A percentile compares a stretch with the other conserved stretches of the same genome.
Conservation (phyloP, 2,329 filamentous ascomycete species). For the Thelonectria olida region DNA sequence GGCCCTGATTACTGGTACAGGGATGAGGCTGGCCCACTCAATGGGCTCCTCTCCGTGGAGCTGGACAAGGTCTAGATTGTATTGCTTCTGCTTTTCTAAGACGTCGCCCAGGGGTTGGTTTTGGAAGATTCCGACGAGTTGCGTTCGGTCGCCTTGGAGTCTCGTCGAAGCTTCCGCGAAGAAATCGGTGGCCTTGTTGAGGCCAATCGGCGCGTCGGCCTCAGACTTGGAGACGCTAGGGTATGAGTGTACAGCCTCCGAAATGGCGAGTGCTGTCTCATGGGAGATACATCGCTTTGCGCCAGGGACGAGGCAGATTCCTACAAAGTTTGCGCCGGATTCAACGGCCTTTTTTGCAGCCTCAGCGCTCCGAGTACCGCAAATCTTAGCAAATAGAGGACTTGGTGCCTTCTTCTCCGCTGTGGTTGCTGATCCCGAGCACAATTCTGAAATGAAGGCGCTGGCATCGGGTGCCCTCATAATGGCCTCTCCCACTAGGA, state of each 20-base stretch:
- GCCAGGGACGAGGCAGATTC: conserved; percentile 88
- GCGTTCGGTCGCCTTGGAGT: conserved; percentile 67
- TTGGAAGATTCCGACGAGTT: conserved; percentile 93
- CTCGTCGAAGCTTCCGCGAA: conserved; percentile 67
- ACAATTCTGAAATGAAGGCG: conserved; percentile 84
- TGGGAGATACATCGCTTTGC: conserved; percentile 82
- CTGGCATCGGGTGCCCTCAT: conserved; percentile 90
- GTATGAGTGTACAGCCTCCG: conserved; percentile 78
- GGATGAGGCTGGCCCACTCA: conserved; percentile 90
- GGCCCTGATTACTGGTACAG: conserved; percentile 88
- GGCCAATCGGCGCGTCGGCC: conserved; percentile 38
- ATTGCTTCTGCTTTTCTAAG: conserved; percentile 77
- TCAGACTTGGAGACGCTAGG: conserved; percentile 53
- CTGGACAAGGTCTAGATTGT: conserved; percentile 88
- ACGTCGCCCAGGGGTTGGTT: conserved; percentile 88
- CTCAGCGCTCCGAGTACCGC: conserved; percentile 85
- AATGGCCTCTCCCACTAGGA: conserved; percentile 93
- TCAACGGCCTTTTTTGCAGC: conserved; percentile 83
- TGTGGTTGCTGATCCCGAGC: conserved; percentile 63
- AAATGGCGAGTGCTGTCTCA: conserved; percentile 83
- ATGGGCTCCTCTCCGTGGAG: conserved; percentile 91
- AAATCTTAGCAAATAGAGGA: conserved; percentile 87
- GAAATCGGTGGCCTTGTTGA: conserved; percentile 67
- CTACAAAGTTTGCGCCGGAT: conserved; percentile 89
- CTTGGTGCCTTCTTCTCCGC: conserved; percentile 48